A percentile compares a stretch with the other conserved stretches of the same genome.
These are phyloP conservation scores for Phascolomyces articulosus DNA, from an alignment of 371 early-diverging fungal genomes.

Conservation along the genomic window DNA sequence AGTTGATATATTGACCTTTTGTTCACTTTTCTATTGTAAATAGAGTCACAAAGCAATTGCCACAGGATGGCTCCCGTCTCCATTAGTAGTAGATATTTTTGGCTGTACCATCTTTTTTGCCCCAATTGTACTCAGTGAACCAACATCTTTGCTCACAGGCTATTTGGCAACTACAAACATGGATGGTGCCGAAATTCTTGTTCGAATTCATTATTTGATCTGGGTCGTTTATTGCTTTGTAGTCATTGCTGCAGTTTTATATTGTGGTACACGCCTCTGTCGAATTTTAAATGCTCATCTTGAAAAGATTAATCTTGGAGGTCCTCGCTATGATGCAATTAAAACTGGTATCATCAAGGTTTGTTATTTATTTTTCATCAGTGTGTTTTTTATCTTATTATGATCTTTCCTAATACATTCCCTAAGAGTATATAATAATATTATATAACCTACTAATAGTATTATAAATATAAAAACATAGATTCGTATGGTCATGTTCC, in stretches of 20 bases:
- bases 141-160: background rate
- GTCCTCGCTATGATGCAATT: slow-evolving; percentile 19
- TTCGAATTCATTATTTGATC: slow-evolving; percentile 24
- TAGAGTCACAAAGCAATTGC: slow-evolving; percentile 42
- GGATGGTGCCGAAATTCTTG: slow-evolving; percentile 16
- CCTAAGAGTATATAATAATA: too few relatives aligned
- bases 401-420: too few relatives aligned
- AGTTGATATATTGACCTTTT: too few relatives aligned
- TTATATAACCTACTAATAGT: too few relatives aligned
- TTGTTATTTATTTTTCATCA: background rate
- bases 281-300: slow-evolving; percentile 25
- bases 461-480: too few relatives aligned
- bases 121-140: slow-evolving; percentile 37
- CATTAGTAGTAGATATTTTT: slow-evolving; percentile 35
- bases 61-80: slow-evolving; percentile 45
- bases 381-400: background rate
- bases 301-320: slow-evolving; percentile 22
- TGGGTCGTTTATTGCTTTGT: slow-evolving; percentile 27
- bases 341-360: slow-evolving; percentile 36
- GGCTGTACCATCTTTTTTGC: slow-evolving; percentile 31
- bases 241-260: slow-evolving; percentile 18
- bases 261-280: slow-evolving; percentile 24
- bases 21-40: background rate
- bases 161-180: slow-evolving; percentile 2
- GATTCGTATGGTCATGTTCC: slow-evolving; percentile 24